A percentile compares a stretch with the other conserved stretches of the same genome.
Conservation (phyloP, 305 asterid genomes). For the Fraxinus dipetala region DNA sequence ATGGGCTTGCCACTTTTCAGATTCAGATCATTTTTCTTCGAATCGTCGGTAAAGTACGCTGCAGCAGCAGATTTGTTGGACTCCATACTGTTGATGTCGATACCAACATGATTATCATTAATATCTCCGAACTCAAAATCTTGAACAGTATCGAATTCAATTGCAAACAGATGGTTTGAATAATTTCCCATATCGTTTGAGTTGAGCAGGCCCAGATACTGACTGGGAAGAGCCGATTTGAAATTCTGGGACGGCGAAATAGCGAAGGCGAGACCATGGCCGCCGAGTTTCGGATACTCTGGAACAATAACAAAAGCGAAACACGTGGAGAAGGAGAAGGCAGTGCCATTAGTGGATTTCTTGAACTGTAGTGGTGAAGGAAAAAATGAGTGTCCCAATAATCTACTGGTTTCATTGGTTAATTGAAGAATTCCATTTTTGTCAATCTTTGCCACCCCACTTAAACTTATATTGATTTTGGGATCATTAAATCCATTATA, state of each 20-base stretch:
- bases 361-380: conserved; percentile 49
- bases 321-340: conserved; percentile 54
- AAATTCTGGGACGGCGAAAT: conserved; percentile 37
- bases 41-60: conserved; percentile 26
- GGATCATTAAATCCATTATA: conserved; percentile 40
- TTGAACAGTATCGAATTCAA: conserved; percentile 67
- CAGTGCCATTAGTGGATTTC: conserved; percentile 35
- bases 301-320: conserved; percentile 52
- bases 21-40: conserved; percentile 26
- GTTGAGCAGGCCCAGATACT: conserved; percentile 56
- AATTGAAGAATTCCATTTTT: too few species aligned
- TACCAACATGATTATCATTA: conserved; percentile 64
- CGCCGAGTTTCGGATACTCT: conserved; percentile 50
- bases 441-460: conserved; percentile 30
- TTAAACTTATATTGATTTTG: conserved; percentile 36
- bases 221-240: conserved; percentile 44
- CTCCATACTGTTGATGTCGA: conserved; percentile 46
- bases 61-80: conserved; percentile 49
- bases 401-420: conserved; percentile 45
- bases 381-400: conserved; percentile 48
- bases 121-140: conserved; percentile 53
- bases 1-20: conserved; percentile 36
- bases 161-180: conserved; percentile 56
- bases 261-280: conserved; percentile 61
- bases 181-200: conserved; percentile 37